Base-by-base conservation (phyloP, 2,329 filamentous ascomycete genomes). In the Neurospora sp. region DNA sequence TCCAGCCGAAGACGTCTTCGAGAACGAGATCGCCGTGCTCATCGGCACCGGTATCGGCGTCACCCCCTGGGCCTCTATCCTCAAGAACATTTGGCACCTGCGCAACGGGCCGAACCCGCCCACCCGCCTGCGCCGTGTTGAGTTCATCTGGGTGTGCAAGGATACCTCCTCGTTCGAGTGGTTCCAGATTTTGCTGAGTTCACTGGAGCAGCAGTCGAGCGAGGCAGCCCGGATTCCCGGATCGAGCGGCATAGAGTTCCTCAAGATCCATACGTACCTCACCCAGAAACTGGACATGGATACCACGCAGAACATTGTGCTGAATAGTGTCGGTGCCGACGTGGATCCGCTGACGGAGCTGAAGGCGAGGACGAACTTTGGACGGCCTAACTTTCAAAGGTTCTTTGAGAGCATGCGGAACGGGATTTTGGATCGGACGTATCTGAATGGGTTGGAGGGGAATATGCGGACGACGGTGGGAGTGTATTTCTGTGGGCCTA, bases 141-240 rank as follows among this genome's bases (percentile, higher is more conserved):
- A 99, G 80, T 99, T 99, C 81, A 96, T 99, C 83, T 99, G 96
- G 96, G 91, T 98, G 68, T 97, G 95, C 86, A 96, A 92, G 80
- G 94, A 97, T 78, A 97, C 94, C 0, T 91, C 88, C 40, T 97
- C 94, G 0, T 99, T 99, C 77, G 96, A 98, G 82, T 99, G 96
- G 96, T 98, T 99, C 85, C 96, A 99, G 79, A 93, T 92, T 1
- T 89, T 99, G 0, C 87, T 99, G 17, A 92, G 92, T 0, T 96
- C 93, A 0, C 90, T 99, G 28, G 96, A 99, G 81, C 86, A 90
- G 42, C 96, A 99, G 79, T 94, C 91, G 67, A 85, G 88, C 71
- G 87, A 90, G 76, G 89, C 89, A 4, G 89, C 90, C 58, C 87
- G 86, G 68, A 84, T 90, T 62, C 87, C 89, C 39, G 90, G 89